These are phyloP conservation scores for Neurospora tetrasperma DNA, from an alignment of 495 filamentous ascomycete species.

Conservation along the genomic window DNA sequence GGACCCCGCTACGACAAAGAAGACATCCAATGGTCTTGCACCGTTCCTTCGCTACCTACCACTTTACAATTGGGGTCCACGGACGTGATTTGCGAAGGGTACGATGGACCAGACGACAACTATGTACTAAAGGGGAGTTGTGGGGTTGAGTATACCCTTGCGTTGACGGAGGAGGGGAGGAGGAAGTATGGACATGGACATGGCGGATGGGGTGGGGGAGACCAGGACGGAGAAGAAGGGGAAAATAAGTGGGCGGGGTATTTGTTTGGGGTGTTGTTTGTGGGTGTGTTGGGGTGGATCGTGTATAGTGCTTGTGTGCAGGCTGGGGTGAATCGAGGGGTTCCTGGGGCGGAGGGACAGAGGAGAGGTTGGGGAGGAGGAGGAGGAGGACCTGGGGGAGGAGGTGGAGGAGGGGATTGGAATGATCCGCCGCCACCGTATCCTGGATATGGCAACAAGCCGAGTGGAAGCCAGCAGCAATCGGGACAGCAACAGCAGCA, in stretches of 20 bases:
- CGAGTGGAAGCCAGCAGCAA: constrained; percentile 13
- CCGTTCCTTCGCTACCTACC: constrained; percentile 55
- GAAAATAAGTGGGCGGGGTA: constrained; percentile 10
- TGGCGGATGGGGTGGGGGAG: neutral
- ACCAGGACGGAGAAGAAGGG: neutral
- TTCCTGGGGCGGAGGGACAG: constrained; percentile 7
- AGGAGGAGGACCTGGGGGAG: constrained; percentile 31
- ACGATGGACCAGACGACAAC: constrained; percentile 58
- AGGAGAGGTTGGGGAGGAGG: constrained; percentile 18
- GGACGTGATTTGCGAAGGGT: constrained; percentile 91
- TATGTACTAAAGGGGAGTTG: constrained; percentile 85
- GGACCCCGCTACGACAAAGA: constrained; percentile 58
- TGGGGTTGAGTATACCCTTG: constrained; percentile 81
- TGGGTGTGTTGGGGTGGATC: constrained; percentile 41
- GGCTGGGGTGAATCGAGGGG: neutral
- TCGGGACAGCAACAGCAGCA: constrained; percentile 1
- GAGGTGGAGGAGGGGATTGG: constrained; percentile 32
- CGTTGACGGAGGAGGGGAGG: constrained; percentile 75
- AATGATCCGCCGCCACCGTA: constrained; percentile 54
- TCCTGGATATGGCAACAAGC: constrained; percentile 20
- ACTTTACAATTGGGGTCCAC: constrained; percentile 85
- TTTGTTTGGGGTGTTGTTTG: constrained; percentile 28
- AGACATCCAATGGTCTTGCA: constrained; percentile 84
- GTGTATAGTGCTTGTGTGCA: constrained; percentile 33
- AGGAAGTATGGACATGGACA: constrained; percentile 38